phyloP scores from a whole-genome alignment of 495 filamentous ascomycete genomes.

The Staphylotrichum longicolle region DNA sequence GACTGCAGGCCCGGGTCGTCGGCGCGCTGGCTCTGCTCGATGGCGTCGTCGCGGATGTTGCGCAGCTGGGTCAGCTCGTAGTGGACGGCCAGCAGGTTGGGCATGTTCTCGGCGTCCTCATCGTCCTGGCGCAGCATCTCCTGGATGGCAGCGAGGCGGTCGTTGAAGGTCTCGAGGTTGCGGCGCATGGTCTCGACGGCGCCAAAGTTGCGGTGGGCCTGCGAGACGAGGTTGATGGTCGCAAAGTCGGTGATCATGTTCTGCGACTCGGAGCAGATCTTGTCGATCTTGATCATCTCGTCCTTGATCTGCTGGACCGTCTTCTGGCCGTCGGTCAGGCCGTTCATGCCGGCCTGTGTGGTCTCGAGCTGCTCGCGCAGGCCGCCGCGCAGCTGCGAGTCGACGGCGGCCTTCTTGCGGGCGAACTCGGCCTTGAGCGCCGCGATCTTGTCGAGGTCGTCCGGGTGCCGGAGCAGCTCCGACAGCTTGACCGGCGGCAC shows the following conservation, averaged over 20 bases:
- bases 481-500: conserved; percentile 64
- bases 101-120: conserved; percentile 80
- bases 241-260: conserved; percentile 96
- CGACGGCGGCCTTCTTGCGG: conserved; percentile 88
- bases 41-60: conserved; percentile 91
- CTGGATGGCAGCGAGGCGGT: conserved; percentile 69
- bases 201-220: conserved; percentile 91
- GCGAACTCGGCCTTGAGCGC: conserved; percentile 87
- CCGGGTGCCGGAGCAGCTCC: conserved; percentile 68
- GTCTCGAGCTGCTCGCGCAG: conserved; percentile 87
- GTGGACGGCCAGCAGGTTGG: conserved; percentile 83
- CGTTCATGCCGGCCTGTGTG: conserved; percentile 85
- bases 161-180: conserved; percentile 80
- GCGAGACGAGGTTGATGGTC: conserved; percentile 88
- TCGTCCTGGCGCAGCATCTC: conserved; percentile 77
- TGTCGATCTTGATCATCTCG: conserved; percentile 97
- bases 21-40: conserved; percentile 84
- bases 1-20: conserved; percentile 68
- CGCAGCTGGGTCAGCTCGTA: conserved; percentile 87
- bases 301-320: conserved; percentile 87
- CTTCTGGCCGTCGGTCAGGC: conserved; percentile 81
- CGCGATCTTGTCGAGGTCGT: conserved; percentile 92
- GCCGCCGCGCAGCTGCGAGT: conserved; percentile 81
- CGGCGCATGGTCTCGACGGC: conserved; percentile 88
- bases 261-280: conserved; percentile 92